Evolutionary conservation across 176 grass and related monocot genomes (phyloP), one percentile per base, ranked within the genome.

Genomic region (Zizania latifolia): DNA sequence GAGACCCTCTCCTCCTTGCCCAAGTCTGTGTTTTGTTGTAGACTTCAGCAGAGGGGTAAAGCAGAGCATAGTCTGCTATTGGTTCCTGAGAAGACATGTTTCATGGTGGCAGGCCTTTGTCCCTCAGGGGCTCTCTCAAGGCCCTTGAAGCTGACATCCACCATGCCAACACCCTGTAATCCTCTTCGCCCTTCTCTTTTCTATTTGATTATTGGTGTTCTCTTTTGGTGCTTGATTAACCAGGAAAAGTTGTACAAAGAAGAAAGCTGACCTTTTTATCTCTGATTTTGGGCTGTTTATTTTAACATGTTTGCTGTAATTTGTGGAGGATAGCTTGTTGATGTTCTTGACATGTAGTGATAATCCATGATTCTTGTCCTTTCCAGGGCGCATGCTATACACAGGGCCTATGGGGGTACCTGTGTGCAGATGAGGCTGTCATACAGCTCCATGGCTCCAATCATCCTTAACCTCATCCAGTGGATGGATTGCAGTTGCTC

Each of bases 381-480:
- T 63, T 82, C 12, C 96, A 99, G 92, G 85, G 96, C 96, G 21
- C 89, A 99, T 75, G 85, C 85, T 72, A 62, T 99, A 58, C 96
- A 99, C 67, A 99, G 92, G 73, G 87, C 84, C 62, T 99, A 95
- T 74, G 96, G 91, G 33, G 96, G 96, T 70, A 77, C 96, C 32
- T 92, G 92, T 56, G 89, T 99, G 54, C 96, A 94, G 87, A 99
- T 99, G 96, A 99, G 89, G 65, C 51, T 99, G 19, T 99, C 96
- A 10, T 95, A 92, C 64, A 95, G 96, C 70, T 90, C 89, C 73
- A 90, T 99, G 89, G 96, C 96, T 40, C 96, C 96, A 75, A 81
- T 99, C 71, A 90, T 99, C 82, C 84, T 94, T 28, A 92, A 92
- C 84, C 86, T 98, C 39, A 98, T 94, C 81, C 95, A 98, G 66